phyloP scores from a whole-genome alignment of 2,329 filamentous ascomycete species.

The Septoria linicola region DNA sequence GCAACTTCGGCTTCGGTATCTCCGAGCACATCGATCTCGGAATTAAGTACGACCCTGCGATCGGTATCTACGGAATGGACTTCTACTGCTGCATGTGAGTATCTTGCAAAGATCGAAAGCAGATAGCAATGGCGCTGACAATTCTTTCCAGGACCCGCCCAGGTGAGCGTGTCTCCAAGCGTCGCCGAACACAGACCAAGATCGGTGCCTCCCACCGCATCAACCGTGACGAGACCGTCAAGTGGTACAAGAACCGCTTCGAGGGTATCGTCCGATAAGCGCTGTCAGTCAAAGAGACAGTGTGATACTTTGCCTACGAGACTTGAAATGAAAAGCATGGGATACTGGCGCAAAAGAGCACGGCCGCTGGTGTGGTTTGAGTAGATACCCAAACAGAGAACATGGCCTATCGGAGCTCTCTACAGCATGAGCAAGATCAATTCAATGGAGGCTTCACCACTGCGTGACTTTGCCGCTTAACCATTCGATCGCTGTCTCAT shows the following conservation, averaged over 20 bases:
- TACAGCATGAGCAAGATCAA: slow-evolving; percentile 39
- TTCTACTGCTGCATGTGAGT: slow-evolving; percentile 99
- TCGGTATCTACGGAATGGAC: slow-evolving; percentile 99
- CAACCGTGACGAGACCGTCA: slow-evolving; percentile 91
- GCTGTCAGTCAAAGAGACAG: slow-evolving; percentile 26
- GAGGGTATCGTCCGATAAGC: slow-evolving; percentile 98
- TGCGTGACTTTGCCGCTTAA: slow-evolving; percentile 36
- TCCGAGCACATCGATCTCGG: slow-evolving; percentile 99
- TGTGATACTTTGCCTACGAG: slow-evolving; percentile 15
- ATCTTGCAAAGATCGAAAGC: neutral
- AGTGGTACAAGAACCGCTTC: slow-evolving; percentile 97
- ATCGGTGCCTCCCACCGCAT: slow-evolving; percentile 90
- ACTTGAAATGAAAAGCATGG: slow-evolving; percentile 26
- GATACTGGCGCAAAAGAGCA: slow-evolving; percentile 30
- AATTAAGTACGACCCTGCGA: slow-evolving; percentile 99
- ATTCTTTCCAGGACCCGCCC: slow-evolving; percentile 70
- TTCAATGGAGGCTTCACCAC: slow-evolving; percentile 39
- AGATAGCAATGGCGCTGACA: slow-evolving; percentile 12
- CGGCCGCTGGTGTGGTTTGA: slow-evolving; percentile 25
- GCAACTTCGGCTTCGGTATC: slow-evolving; percentile 99
- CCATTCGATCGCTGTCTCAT: slow-evolving; percentile 40
- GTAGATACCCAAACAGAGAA: slow-evolving; percentile 32
- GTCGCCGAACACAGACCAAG: slow-evolving; percentile 81
- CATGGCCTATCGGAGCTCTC: slow-evolving; percentile 41
- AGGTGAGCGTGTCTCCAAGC: slow-evolving; percentile 95